Base-by-base conservation (phyloP, 495 filamentous ascomycete genomes). In the Daldinia loculata region DNA sequence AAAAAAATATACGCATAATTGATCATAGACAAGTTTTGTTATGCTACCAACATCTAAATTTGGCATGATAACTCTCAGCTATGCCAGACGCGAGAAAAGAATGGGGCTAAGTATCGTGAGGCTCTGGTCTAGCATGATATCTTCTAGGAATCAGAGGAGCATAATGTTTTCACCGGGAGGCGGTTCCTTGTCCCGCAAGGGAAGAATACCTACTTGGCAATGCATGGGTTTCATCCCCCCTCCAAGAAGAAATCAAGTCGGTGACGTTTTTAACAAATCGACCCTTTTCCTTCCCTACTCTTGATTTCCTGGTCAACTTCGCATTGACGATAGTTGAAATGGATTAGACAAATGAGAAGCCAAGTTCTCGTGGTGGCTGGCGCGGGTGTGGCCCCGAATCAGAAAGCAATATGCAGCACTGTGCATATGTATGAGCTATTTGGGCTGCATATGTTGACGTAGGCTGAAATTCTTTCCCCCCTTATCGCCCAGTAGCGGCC, bases 361-460 rank as follows among this genome's bases (percentile, higher is more conserved):
- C 32, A 55, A 59, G 61, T 29, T 17, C 53, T 45, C 12, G 27
- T 55, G 64, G 56, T 58, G 64, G 56, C 64, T 61, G 61, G 70
- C 56, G 61, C 57, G 61, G 32, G 64, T 34, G 52, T 61, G 56
- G 65, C 57, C 70, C 56, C 64, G 48, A 61, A 68, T 60, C 19
- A 68, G 51, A 61, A 48, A 48, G 29, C 63, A 26, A n/a, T 60
- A 60, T 52, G 62, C 60, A 61, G 55, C 14, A 64, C 55, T n/a
- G 22, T 64, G 61, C 56, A 64, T 67, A 67, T 64, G 65, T 72
- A 62, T 66, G 70, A 66, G 66, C 52, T 69, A 72, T 73, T 69
- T 63, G 71, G 59, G 66, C 60, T 74, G 71, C 71, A 74, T 36
- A 61, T 66, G 67, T 74, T 74, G 71, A 74, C 71, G 71, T 74